Percentiles rank a stretch among this genome's conserved stretches.
Evolutionary conservation across 1,284 basidiomycete species (phyloP).

Genomic region (Puccinia hordei): DNA sequence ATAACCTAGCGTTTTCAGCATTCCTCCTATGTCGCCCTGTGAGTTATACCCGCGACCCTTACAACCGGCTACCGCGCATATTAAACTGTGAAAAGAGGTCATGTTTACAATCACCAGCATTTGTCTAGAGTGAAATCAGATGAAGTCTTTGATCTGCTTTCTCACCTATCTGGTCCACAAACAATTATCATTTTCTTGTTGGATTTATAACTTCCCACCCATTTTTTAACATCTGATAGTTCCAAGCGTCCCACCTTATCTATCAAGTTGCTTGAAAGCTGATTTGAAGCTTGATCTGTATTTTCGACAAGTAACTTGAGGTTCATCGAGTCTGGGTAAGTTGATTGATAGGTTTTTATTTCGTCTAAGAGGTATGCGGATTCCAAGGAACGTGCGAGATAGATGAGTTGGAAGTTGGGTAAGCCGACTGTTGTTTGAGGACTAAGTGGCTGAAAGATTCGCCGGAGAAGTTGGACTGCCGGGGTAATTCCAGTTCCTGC

Average conservation of each 20-base stretch:
- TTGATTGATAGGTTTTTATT: neutral
- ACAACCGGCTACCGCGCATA: constrained; percentile 37
- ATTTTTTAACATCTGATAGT: constrained; percentile 20
- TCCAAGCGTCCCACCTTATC: constrained; percentile 37
- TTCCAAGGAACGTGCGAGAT: constrained; percentile 19
- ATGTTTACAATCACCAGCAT: neutral
- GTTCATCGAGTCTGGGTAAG: neutral
- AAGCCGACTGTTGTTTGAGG: neutral
- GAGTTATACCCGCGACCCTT: constrained; percentile 32
- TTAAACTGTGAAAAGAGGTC: constrained; percentile 20
- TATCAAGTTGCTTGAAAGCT: neutral
- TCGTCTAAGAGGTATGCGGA: constrained; percentile 31
- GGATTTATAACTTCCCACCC: constrained; percentile 6
- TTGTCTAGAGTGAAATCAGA: neutral
- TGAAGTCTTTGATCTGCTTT: neutral
- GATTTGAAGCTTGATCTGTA: neutral
- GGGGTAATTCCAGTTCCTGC: constrained; percentile 49
- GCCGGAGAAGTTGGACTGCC: constrained; percentile 31
- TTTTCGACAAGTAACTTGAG: constrained; percentile 3
- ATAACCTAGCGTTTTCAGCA: constrained; percentile 41
- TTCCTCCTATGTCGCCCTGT: constrained; percentile 47
- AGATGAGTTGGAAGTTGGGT: constrained; percentile 42
- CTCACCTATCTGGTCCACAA: constrained; percentile 49
- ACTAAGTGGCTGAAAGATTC: neutral
- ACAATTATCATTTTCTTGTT: constrained; percentile 36